phyloP scores from a whole-genome alignment of 2,329 filamentous ascomycete species.

The Huntiella bhutanensis region DNA sequence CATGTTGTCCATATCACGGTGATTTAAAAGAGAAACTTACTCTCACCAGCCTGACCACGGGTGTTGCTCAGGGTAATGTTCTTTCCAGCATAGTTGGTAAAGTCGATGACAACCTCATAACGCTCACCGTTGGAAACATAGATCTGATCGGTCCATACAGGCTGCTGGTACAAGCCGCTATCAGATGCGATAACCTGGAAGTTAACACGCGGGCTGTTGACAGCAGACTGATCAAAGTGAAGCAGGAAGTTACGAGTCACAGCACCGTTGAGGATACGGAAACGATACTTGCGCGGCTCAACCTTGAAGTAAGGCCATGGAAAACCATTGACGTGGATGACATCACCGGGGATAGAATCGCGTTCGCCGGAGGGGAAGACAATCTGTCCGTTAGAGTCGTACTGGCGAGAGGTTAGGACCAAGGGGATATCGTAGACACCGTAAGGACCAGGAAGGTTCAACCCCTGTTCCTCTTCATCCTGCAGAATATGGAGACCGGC shows the following conservation, averaged over 20 bases:
- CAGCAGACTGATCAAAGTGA: slow-evolving; percentile 23
- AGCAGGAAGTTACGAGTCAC: slow-evolving; percentile 28
- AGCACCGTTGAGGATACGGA: slow-evolving; percentile 33
- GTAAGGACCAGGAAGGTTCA: slow-evolving; percentile 29
- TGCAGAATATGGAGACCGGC: slow-evolving; percentile 35
- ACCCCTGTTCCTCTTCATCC: slow-evolving; percentile 28
- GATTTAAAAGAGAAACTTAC: slow-evolving; percentile 2
- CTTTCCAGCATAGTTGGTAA: slow-evolving; percentile 27
- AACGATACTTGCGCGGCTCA: slow-evolving; percentile 40
- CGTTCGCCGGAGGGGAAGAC: slow-evolving; percentile 25
- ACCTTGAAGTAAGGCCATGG: slow-evolving; percentile 41
- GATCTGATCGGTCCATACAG: slow-evolving; percentile 3
- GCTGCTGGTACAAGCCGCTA: slow-evolving; percentile 26
- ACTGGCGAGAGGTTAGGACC: slow-evolving; percentile 30
- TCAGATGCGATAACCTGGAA: slow-evolving; percentile 38
- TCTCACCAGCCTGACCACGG: slow-evolving; percentile 10
- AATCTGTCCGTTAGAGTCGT: slow-evolving; percentile 30
- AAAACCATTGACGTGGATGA: slow-evolving; percentile 27
- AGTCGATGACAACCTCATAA: slow-evolving; percentile 39
- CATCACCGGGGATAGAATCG: slow-evolving; percentile 33
- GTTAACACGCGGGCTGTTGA: slow-evolving; percentile 18
- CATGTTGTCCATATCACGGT: neutral
- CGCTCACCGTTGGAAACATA: slow-evolving; percentile 35
- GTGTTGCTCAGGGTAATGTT: slow-evolving; percentile 23
- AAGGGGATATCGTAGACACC: slow-evolving; percentile 35